Percentiles rank a stretch among this genome's conserved stretches.
phyloP scores from a whole-genome alignment of 1,284 basidiomycete genomes.

The Ceratobasidium sp. region DNA sequence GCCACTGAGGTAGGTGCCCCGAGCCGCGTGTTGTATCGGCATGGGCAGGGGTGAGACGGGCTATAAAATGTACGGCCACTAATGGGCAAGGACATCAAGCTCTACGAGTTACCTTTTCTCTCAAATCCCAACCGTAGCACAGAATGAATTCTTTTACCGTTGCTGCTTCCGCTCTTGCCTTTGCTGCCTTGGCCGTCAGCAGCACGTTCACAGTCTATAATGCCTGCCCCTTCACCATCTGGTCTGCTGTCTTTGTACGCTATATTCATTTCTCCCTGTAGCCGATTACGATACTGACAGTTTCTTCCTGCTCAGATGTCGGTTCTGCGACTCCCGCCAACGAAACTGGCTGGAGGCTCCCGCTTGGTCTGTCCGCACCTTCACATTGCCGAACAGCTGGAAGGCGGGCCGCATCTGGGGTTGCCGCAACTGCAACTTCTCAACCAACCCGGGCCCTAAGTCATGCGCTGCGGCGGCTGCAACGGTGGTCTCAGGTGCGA shows the following conservation, averaged over 20 bases:
- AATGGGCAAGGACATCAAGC: too few species aligned
- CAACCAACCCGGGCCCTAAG: conserved; percentile 51
- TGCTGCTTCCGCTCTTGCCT: conserved; percentile 50
- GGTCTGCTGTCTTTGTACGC: conserved; percentile 53
- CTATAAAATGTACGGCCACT: too few species aligned
- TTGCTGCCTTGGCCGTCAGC: conserved; percentile 52
- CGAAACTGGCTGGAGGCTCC: conserved; percentile 55
- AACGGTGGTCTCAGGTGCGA: conserved; percentile 49
- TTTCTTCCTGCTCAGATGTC: too few species aligned
- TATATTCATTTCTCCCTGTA: too few species aligned
- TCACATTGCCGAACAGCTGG: conserved; percentile 58
- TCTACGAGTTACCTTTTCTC: too few species aligned
- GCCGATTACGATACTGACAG: too few species aligned
- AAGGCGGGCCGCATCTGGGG: conserved; percentile 58
- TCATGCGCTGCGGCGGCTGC: conserved; percentile 47
- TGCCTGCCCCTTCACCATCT: conserved; percentile 57
- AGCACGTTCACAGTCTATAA: conserved; percentile 59
- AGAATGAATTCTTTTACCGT: conserved; percentile 46
- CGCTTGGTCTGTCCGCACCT: conserved; percentile 53
- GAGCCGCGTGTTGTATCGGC: too few species aligned
- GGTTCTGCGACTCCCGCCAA: conserved; percentile 51
- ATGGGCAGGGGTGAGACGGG: too few species aligned
- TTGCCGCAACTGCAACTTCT: conserved; percentile 59
- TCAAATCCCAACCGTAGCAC: too few species aligned
- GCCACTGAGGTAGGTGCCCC: too few species aligned